These are phyloP conservation scores for Avena sativa DNA, from an alignment of 176 grass and related monocot species.

Conservation along the genomic window DNA sequence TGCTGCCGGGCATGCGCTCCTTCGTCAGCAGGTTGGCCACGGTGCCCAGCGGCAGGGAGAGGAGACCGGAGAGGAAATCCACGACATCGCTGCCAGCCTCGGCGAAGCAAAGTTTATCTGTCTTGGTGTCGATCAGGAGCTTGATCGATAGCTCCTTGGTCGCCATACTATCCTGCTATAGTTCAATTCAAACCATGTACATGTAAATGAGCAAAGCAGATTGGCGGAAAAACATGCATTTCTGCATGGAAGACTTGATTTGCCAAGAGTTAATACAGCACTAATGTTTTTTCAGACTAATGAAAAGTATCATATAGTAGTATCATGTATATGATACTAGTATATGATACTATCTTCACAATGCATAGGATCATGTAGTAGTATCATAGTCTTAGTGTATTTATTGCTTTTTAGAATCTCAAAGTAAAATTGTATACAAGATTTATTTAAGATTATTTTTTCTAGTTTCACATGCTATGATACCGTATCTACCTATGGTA, in stretches of 20 bases:
- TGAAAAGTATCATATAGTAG: no score
- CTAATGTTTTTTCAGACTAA: no score
- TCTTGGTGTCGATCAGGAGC: constrained; percentile 33
- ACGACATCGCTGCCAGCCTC: constrained; percentile 28
- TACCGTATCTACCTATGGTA: no score
- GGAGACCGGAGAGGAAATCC: constrained; percentile 20
- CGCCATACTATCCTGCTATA: not conserved
- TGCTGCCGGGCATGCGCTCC: constrained; percentile 38
- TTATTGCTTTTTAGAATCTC: no score
- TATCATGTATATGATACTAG: no score
- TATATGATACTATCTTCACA: no score
- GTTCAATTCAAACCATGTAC: not conserved
- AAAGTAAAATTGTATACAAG: no score
- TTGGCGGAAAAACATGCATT: not conserved
- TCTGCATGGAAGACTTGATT: not conserved
- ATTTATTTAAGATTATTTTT: no score
- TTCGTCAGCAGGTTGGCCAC: constrained; percentile 18
- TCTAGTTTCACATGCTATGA: no score
- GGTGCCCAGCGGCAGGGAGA: constrained; percentile 40
- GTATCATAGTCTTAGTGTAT: no score
- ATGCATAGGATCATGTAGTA: no score
- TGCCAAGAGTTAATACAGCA: not conserved
- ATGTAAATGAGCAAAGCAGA: not conserved
- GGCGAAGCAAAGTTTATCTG: constrained; percentile 39
- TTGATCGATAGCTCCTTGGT: constrained; percentile 12